Evolutionary conservation across 2,329 filamentous ascomycete genomes (phyloP).

Genomic region (Botrytis aclada): DNA sequence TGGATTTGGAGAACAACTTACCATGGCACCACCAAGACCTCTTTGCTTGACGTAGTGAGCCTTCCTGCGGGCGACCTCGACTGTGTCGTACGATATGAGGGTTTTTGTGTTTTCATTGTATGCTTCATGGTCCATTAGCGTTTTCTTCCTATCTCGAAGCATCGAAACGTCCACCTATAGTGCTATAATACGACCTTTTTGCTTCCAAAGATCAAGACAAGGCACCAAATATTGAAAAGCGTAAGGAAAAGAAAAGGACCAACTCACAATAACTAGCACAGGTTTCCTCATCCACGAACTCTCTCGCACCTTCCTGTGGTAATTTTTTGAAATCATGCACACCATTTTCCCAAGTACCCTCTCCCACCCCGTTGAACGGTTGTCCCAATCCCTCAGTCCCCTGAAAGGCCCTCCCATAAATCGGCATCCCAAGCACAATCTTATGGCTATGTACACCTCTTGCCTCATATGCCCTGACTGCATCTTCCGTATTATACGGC

Average conservation of each 20-base stretch:
- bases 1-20: not conserved
- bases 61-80: slow-evolving; percentile 65
- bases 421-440: slow-evolving; percentile 84
- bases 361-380: slow-evolving; percentile 67
- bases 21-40: slow-evolving; percentile 81
- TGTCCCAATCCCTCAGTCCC: slow-evolving; percentile 72
- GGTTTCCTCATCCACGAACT: slow-evolving; percentile 59
- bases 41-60: slow-evolving; percentile 64
- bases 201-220: not conserved
- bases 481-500: slow-evolving; percentile 72
- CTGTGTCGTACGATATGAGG: slow-evolving; percentile 78
- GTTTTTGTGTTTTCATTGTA: slow-evolving; percentile 62
- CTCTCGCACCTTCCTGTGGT: slow-evolving; percentile 63
- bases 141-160: not conserved
- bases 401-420: slow-evolving; percentile 85
- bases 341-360: slow-evolving; percentile 80
- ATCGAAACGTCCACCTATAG: not conserved
- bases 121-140: not conserved
- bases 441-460: slow-evolving; percentile 66
- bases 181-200: not conserved
- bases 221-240: not conserved
- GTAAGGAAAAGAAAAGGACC: not conserved
- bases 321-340: slow-evolving; percentile 88
- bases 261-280: slow-evolving; percentile 66
- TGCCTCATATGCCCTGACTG: slow-evolving; percentile 66